Conservation (phyloP, 1,284 basidiomycete genomes). For the Irpex sp. region DNA sequence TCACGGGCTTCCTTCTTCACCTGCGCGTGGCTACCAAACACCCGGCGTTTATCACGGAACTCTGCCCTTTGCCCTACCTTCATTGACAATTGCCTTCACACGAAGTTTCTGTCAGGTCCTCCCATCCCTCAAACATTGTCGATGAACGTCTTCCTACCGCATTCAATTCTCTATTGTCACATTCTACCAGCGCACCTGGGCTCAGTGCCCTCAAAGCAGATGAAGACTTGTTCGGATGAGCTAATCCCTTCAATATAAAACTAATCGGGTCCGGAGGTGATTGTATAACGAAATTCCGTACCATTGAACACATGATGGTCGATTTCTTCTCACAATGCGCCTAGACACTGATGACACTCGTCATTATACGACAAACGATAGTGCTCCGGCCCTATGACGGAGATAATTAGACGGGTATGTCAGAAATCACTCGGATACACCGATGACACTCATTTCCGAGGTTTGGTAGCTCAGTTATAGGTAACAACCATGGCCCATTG, state of each 20-base stretch:
- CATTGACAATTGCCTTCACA: not conserved
- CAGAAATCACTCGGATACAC: not conserved
- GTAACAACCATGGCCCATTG: not conserved
- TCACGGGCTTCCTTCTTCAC: not conserved
- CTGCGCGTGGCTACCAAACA: slow-evolving; percentile 14
- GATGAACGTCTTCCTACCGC: not conserved
- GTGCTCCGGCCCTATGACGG: not conserved
- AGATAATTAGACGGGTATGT: not conserved
- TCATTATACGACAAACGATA: not conserved
- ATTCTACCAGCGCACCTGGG: not conserved
- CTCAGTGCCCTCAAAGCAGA: not conserved
- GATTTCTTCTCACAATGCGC: not conserved
- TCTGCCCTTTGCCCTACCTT: not conserved
- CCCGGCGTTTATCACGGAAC: slow-evolving; percentile 4
- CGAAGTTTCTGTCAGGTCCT: not conserved
- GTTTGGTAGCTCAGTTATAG: not conserved
- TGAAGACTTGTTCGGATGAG: not conserved
- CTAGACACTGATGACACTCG: not conserved
- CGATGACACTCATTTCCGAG: not conserved
- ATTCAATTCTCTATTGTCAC: not conserved
- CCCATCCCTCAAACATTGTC: not conserved
- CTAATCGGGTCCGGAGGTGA: not conserved
- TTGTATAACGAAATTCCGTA: not conserved
- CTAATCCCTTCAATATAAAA: not conserved
- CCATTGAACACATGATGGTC: not conserved